Evolutionary conservation across 805 yeast genomes (phyloP).

Genomic region (Pichia heedii): DNA sequence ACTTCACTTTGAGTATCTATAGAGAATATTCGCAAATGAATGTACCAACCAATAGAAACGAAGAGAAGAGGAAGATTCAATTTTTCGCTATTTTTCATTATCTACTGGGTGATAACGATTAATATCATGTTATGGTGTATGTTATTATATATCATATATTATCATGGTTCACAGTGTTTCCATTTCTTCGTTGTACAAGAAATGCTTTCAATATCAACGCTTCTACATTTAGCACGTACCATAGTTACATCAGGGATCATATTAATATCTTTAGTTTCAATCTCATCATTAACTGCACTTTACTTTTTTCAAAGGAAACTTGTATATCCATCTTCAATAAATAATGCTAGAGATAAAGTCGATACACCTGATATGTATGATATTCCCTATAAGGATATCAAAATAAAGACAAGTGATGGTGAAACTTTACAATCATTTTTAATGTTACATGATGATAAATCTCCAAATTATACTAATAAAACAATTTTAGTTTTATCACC

Average conservation of each 20-base stretch:
- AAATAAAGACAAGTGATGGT: conserved; percentile 60
- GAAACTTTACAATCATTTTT: conserved; percentile 57
- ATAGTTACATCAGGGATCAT: conserved; percentile 1
- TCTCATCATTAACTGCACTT: conserved; percentile 12
- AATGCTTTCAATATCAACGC: neutral
- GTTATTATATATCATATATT: no score
- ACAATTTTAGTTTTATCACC: conserved; percentile 60
- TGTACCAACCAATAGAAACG: no score
- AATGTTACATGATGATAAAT: conserved; percentile 39
- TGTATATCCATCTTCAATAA: conserved; percentile 78
- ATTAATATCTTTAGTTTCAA: conserved; percentile 8
- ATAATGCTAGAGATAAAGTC: conserved; percentile 62
- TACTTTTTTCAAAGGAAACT: conserved; percentile 29
- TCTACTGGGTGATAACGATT: no score
- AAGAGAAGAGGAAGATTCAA: no score
- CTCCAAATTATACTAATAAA: conserved; percentile 39
- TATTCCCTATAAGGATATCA: conserved; percentile 54
- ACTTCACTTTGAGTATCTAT: no score
- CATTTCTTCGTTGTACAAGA: no score
- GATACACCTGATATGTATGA: conserved; percentile 69
- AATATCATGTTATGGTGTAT: no score
- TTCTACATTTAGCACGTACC: neutral
- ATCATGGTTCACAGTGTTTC: no score
- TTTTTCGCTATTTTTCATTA: no score
- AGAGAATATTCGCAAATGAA: no score